Base-by-base conservation (phyloP, 225 moss, liverwort and hornwort species). In the Antitrichia curtipendula region DNA sequence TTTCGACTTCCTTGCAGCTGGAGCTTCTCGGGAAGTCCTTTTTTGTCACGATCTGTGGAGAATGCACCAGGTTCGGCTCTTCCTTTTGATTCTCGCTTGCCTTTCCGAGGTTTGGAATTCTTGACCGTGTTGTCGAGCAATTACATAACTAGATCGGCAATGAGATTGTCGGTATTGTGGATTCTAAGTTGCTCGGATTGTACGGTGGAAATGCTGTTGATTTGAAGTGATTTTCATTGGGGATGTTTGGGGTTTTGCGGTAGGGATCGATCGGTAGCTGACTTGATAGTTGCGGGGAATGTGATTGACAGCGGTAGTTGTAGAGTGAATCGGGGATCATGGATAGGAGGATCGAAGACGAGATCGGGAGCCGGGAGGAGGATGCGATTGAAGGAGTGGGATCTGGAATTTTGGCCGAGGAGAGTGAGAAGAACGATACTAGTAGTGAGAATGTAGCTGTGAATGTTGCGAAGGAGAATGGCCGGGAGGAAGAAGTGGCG, bases 61-160 rank as follows among this genome's bases (percentile, higher is more conserved):
- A 87, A 90, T 92, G 92, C 49, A 84, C 78, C 87, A 90, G 90
- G 90, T 91, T 83, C 32, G 66, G 66, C 34, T 71, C 79, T 40
- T 24, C 38, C 58, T 57, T 62, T 13, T 5, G 59, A 61, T 77
- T 69, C 29, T 50, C 36, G 25, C 77, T 75, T 60, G 32, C n/a
- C 58, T 29, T 70, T 75, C 50, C 15, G 47, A 76, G 40, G 69
- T 75, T 61, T 71, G 45, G 16, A 59, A 69, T 66, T 74, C 43
- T 23, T 60, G 45, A 13, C 36, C 49, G 9, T 36, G 49, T 68
- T 87, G n/a, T 68, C 9, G 64, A 66, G 66, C 3, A 87, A 84
- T 81, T 81, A 16, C 3, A 41, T 17, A 72, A 66, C 85, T 78
- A 90, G 89, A 89, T 92, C 89, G 78, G 27, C 24, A 65, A 16